Evolutionary conservation across 2,329 filamentous ascomycete species (phyloP).

Genomic region (Fusarium virguliforme): DNA sequence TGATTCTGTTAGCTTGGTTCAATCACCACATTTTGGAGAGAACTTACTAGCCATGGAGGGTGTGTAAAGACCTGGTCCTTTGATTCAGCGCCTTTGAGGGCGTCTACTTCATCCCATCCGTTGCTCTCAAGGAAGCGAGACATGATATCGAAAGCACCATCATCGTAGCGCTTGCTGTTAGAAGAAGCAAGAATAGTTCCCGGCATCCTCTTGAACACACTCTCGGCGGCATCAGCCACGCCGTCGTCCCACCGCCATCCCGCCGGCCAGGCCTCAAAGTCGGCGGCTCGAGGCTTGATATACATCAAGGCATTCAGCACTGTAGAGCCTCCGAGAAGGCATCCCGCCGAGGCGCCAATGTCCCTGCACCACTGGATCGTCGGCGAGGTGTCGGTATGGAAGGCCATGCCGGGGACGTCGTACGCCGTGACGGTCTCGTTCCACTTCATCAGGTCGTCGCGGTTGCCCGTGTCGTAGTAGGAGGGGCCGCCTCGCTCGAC

Average conservation of each 20-base stretch:
- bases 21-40: background rate
- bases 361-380: constrained; percentile 47
- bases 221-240: constrained; percentile 70
- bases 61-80: constrained; percentile 78
- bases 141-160: constrained; percentile 76
- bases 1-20: constrained; percentile 50
- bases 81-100: constrained; percentile 70
- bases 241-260: constrained; percentile 74
- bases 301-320: constrained; percentile 79
- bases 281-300: constrained; percentile 76
- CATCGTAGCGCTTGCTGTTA: constrained; percentile 77
- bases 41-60: constrained; percentile 70
- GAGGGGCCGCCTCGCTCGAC: constrained; percentile 73
- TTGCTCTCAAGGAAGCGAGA: constrained; percentile 70
- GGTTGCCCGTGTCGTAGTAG: constrained; percentile 75
- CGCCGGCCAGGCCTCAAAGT: constrained; percentile 78
- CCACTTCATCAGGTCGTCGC: constrained; percentile 71
- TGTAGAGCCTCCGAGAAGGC: constrained; percentile 76
- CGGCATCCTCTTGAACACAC: constrained; percentile 71
- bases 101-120: constrained; percentile 75
- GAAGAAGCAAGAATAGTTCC: constrained; percentile 73
- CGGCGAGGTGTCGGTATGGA: constrained; percentile 75
- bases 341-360: constrained; percentile 63
- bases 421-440: constrained; percentile 76
- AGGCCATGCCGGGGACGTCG: constrained; percentile 79